Evolutionary conservation across 257 asterid genomes (phyloP), one percentile per base, ranked within the genome.

Genomic region (Coffea eugenioides): DNA sequence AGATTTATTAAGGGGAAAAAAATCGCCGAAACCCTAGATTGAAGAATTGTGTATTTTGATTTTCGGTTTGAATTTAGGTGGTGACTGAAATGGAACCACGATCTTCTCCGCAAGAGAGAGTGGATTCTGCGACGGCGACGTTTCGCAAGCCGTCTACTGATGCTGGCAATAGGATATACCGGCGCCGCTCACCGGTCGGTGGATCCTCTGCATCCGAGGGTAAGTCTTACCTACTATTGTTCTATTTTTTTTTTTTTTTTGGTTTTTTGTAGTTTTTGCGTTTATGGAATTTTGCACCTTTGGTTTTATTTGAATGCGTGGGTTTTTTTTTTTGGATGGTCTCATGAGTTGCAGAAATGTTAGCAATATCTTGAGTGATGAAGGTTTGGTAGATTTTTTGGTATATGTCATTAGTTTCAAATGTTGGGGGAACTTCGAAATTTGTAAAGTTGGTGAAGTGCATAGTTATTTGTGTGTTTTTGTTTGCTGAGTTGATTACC

Each of bases 131-230:
- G 20, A 88, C 82, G 84, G 84, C 91, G 7, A 92, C 90, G 57
- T 95, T 95, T 83, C 92, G 97, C 83, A 95, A 91, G 97, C 97
- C 92, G 23, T 61, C 84, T 7, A 90, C 79, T 79, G 99, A 93
- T 80, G 90, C 96, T 6, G 89, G 84, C 80, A 84, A 80, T 78
- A 83, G 99, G 88, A 92, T 90, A 86, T 95, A 95, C 87, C 84
- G 99, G 87, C 98, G 97, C 69, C 90, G 97, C 64, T 92, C 98
- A 85, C 94, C 98, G 23, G 75, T 71, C 10, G 89, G 83, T 36
- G 91, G 91, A 71, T 93, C 97, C 59, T 84, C 98, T 4, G 87
- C 95, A 4, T 80, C 92, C 18, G 97, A 88, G 57, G 98, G 97
- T 94, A 66, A 75, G 31, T 45, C 21, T 68, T 34, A 16, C 20